Conservation (phyloP, 306 rosid species). For the Sesbania bispinosa region DNA sequence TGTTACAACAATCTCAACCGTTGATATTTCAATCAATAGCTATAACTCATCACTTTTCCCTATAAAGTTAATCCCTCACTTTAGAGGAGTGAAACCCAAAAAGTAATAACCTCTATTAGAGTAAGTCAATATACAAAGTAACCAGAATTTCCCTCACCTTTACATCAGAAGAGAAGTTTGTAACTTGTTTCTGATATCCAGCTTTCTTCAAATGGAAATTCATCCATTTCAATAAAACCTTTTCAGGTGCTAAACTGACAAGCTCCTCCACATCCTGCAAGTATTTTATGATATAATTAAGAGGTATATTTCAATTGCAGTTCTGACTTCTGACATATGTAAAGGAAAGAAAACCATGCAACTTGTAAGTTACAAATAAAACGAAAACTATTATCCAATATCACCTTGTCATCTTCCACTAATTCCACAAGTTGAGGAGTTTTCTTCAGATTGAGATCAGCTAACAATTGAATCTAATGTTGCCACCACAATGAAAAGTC, state of each 20-base stretch:
- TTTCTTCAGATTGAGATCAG: constrained; percentile 95
- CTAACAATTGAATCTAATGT: constrained; percentile 84
- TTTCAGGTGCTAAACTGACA: constrained; percentile 86
- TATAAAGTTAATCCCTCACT: not conserved
- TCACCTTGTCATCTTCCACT: constrained; percentile 92
- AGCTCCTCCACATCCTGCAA: constrained; percentile 99
- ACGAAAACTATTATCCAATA: constrained; percentile 18
- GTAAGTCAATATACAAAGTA: constrained; percentile 17
- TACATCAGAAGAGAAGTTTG: constrained; percentile 93
- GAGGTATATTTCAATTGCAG: not conserved
- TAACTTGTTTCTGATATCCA: constrained; percentile 90
- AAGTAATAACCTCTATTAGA: not conserved
- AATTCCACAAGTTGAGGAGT: constrained; percentile 98
- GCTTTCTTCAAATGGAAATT: constrained; percentile 92
- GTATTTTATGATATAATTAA: constrained; percentile 14
- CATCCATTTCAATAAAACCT: constrained; percentile 97
- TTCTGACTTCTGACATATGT: not conserved
- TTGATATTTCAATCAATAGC: not conserved
- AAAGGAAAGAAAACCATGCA: constrained; percentile 13
- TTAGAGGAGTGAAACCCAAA: not conserved
- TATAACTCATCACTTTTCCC: too few species aligned
- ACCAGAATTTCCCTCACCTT: constrained; percentile 56
- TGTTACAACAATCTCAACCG: not conserved
- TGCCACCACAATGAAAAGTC: constrained; percentile 36
- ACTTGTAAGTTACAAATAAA: constrained; percentile 6